phyloP scores from a whole-genome alignment of 371 early-diverging fungal genomes.

The Mucor plumbeus region DNA sequence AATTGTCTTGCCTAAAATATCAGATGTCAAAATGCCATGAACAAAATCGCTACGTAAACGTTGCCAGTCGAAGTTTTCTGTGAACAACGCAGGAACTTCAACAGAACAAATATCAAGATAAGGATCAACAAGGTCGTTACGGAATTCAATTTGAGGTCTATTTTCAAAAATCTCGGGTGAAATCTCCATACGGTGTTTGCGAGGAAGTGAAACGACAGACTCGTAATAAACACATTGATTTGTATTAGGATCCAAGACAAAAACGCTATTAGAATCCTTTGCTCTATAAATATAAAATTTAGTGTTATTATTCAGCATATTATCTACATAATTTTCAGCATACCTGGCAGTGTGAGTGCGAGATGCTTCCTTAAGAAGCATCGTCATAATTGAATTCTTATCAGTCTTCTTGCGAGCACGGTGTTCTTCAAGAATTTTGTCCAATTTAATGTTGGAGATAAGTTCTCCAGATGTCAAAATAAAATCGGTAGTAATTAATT shows the following conservation, averaged over 20 bases:
- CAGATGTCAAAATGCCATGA: slow-evolving; percentile 89
- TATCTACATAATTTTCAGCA: neutral
- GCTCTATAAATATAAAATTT: slow-evolving; percentile 39
- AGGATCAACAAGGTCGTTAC: slow-evolving; percentile 93
- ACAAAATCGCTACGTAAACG: slow-evolving; percentile 90
- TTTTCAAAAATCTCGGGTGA: slow-evolving; percentile 69
- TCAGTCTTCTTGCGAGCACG: slow-evolving; percentile 72
- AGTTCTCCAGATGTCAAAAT: slow-evolving; percentile 92
- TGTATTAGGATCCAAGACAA: slow-evolving; percentile 78
- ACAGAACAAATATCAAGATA: slow-evolving; percentile 92
- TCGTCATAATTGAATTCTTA: slow-evolving; percentile 93
- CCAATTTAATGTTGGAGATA: slow-evolving; percentile 87
- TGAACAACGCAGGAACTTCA: slow-evolving; percentile 92
- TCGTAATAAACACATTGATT: slow-evolving; percentile 86
- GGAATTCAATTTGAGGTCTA: slow-evolving; percentile 75
- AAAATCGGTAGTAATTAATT: slow-evolving; percentile 86
- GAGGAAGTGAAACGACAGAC: slow-evolving; percentile 70
- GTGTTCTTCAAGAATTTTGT: slow-evolving; percentile 79
- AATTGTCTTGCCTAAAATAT: slow-evolving; percentile 87
- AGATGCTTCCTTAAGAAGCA: slow-evolving; percentile 79
- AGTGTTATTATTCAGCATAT: neutral
- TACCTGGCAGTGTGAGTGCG: slow-evolving; percentile 58
- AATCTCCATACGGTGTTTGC: slow-evolving; percentile 62
- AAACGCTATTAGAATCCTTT: slow-evolving; percentile 81
- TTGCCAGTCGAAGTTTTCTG: slow-evolving; percentile 98